Evolutionary conservation across 495 filamentous ascomycete genomes (phyloP).

Genomic region (Hypoxylon fuscum): DNA sequence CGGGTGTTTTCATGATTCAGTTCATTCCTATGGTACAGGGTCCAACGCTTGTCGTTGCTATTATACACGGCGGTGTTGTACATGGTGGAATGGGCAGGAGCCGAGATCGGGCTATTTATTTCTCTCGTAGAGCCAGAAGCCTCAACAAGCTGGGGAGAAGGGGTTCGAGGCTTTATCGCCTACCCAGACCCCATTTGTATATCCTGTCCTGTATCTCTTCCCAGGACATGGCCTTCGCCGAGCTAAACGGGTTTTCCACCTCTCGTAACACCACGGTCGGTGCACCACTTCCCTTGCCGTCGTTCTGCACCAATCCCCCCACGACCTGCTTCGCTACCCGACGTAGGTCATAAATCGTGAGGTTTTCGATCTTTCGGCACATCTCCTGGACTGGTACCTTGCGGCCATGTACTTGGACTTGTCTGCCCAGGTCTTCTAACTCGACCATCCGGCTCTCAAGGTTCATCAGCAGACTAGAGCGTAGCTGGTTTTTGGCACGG

Average conservation of each 20-base stretch:
- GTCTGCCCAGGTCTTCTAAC: slow-evolving; percentile 94
- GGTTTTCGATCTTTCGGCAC: slow-evolving; percentile 82
- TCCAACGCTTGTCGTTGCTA: slow-evolving; percentile 18
- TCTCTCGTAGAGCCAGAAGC: slow-evolving; percentile 9
- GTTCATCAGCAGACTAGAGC: slow-evolving; percentile 94
- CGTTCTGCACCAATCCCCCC: slow-evolving; percentile 77
- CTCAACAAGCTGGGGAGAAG: too few relatives aligned
- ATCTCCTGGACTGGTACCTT: slow-evolving; percentile 94
- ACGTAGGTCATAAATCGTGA: slow-evolving; percentile 83
- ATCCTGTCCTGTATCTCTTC: slow-evolving; percentile 88
- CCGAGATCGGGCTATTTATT: slow-evolving; percentile 1
- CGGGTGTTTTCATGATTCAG: slow-evolving; percentile 17
- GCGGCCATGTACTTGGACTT: slow-evolving; percentile 92
- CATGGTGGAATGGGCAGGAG: not conserved
- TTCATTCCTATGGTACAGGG: slow-evolving; percentile 23
- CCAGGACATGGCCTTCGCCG: slow-evolving; percentile 73
- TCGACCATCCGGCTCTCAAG: slow-evolving; percentile 97
- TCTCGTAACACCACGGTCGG: slow-evolving; percentile 97
- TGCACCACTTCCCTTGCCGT: slow-evolving; percentile 81
- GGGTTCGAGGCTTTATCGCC: slow-evolving; percentile 31
- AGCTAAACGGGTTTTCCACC: slow-evolving; percentile 64
- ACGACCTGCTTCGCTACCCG: slow-evolving; percentile 86
- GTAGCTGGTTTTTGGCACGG: slow-evolving; percentile 97
- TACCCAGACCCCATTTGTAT: slow-evolving; percentile 82
- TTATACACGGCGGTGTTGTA: slow-evolving; percentile 30